A percentile compares a stretch with the other conserved stretches of the same genome.
These are phyloP conservation scores for Pseudogymnoascus sp. DNA, from an alignment of 2,329 filamentous ascomycete genomes.

Conservation along the genomic window DNA sequence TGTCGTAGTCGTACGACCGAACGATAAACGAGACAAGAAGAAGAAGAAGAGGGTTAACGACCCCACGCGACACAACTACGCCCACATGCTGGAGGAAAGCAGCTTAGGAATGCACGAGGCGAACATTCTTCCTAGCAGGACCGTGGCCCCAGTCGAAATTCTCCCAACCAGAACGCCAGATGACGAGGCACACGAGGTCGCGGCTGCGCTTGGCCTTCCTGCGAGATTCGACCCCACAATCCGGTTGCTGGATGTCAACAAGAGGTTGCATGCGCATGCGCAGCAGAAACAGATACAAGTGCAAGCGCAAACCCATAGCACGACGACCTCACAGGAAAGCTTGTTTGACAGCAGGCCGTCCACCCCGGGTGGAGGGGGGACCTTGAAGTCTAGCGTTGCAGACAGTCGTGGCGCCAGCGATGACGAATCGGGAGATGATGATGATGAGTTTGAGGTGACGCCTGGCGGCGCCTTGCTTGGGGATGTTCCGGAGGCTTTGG, in stretches of 20 bases:
- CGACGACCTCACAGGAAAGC: background rate
- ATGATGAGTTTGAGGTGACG: slow-evolving; percentile 27
- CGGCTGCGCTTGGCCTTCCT: slow-evolving; percentile 53
- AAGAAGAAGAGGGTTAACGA: slow-evolving; percentile 61
- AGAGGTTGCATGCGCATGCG: slow-evolving; percentile 2
- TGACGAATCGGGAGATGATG: slow-evolving; percentile 27
- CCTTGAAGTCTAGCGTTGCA: slow-evolving; percentile 29
- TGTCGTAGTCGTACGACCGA: slow-evolving; percentile 64
- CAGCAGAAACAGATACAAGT: background rate
- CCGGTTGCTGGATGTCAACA: slow-evolving; percentile 42
- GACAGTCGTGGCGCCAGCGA: slow-evolving; percentile 26
- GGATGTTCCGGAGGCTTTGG: slow-evolving; percentile 17
- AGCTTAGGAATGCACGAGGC: slow-evolving; percentile 29
- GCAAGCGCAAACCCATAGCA: background rate
- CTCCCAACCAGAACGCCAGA: slow-evolving; percentile 34
- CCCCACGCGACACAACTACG: slow-evolving; percentile 54
- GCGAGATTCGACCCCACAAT: slow-evolving; percentile 57
- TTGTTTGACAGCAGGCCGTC: slow-evolving; percentile 16
- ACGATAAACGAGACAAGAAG: slow-evolving; percentile 62
- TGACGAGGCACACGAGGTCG: slow-evolving; percentile 57
- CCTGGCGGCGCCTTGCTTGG: slow-evolving; percentile 21
- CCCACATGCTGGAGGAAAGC: slow-evolving; percentile 56
- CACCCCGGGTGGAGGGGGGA: slow-evolving; percentile 25
- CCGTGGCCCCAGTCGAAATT: slow-evolving; percentile 15
- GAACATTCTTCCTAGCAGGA: slow-evolving; percentile 16